These are phyloP conservation scores for Pleurozium schreberi DNA, from an alignment of 225 moss, liverwort and hornwort species.

Conservation along the genomic window DNA sequence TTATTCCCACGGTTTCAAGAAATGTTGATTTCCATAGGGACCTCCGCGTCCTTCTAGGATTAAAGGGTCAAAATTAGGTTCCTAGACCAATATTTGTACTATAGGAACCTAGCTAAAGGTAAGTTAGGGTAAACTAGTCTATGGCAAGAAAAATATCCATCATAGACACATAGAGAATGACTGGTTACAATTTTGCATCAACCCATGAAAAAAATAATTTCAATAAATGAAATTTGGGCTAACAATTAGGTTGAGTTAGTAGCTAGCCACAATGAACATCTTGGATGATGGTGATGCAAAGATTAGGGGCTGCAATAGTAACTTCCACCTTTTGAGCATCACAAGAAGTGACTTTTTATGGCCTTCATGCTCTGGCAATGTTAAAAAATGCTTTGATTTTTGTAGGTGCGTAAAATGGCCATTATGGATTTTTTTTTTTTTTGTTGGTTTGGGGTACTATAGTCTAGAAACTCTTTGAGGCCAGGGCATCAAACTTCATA, in stretches of 20 bases:
- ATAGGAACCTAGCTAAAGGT: rapidly evolving
- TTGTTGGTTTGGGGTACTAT: rapidly evolving
- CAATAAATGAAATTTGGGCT: not conserved
- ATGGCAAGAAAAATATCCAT: not conserved
- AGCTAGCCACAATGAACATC: not conserved
- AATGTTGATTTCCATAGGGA: too few species aligned
- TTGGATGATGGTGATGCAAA: not conserved
- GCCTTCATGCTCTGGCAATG: rapidly evolving
- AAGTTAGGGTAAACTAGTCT: rapidly evolving
- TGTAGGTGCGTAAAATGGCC: not conserved
- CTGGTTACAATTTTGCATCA: not conserved
- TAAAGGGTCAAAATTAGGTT: not conserved
- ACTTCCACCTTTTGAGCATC: not conserved
- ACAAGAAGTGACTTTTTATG: rapidly evolving
- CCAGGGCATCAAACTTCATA: not conserved
- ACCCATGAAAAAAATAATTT: not conserved
- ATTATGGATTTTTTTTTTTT: not conserved
- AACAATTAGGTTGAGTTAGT: not conserved
- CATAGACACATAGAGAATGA: rapidly evolving
- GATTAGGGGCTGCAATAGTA: not conserved
- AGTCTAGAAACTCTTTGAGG: rapidly evolving
- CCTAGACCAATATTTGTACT: not conserved
- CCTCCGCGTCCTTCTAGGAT: too few species aligned
- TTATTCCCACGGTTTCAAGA: too few species aligned
- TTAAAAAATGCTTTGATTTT: not conserved